Base-by-base conservation (phyloP, 2,329 filamentous ascomycete species). In the Colletotrichum sp. region DNA sequence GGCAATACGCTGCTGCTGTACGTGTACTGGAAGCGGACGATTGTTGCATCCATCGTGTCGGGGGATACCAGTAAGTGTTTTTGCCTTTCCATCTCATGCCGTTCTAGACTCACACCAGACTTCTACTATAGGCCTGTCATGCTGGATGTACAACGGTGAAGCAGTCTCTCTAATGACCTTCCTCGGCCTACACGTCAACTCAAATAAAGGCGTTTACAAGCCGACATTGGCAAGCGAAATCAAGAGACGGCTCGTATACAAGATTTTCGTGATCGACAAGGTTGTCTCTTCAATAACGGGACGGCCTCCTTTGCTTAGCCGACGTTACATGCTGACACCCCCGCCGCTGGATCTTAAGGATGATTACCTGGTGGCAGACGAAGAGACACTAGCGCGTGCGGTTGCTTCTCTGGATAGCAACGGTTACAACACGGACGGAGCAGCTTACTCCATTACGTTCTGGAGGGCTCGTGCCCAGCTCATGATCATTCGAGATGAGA, bases 341-440 rank as follows among this genome's bases (percentile, higher is more conserved):
- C 79, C 88, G 3, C 90, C 91, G 0, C 82, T 92, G 0, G 91
- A 92, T 78, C 79, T 93, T 0, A 84, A 82, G 6, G 90, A 92
- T 60, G 81, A 86, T 1, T 85, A 89, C 16, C 82, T 90, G 0
- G 81, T 91, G 26, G 83, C 84, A 4, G 86, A 87, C 12, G 86
- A 85, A 1, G 80, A 84, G 5, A 85, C 85, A 3, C 79, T 90
- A 6, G 80, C 85, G 6, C 74, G 77, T 3, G 87, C 83, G 0
- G 77, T 89, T 1, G 79, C 79, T 13, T 80, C 77, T 1, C 78
- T 92, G 0, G 89, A 92, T 73, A 76, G 80, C 0, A 81, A 87
- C 48, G 91, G 91, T 0, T 92, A 90, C 89, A 91, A 90, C 43
- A 86, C 84, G 0, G 79, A 83, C 2, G 88, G 87, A 0, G 79